Evolutionary conservation across 441 rosid genomes (phyloP).

Genomic region (Melastoma candidum): DNA sequence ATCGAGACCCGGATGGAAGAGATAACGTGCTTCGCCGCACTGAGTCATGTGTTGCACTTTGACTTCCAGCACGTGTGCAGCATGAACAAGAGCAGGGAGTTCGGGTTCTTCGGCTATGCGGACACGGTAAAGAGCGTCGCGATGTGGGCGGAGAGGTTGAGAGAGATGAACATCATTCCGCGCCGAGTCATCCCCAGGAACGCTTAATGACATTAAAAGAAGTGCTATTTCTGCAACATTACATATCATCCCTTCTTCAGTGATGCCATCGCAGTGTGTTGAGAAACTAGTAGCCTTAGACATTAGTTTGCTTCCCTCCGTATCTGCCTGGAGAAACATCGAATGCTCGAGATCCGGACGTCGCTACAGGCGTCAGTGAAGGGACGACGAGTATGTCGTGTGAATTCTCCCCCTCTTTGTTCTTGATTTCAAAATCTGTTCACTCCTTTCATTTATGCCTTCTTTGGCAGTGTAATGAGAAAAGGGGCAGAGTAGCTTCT

Average conservation of each 20-base stretch:
- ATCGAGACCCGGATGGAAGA: constrained; percentile 25
- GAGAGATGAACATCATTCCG: constrained; percentile 26
- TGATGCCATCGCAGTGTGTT: too few species aligned
- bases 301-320: constrained; percentile 17
- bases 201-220: too few species aligned
- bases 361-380: too few species aligned
- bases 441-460: too few species aligned
- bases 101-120: constrained; percentile 19
- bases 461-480: too few species aligned
- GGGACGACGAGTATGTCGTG: constrained; percentile 55
- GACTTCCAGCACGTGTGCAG: constrained; percentile 24
- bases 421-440: too few species aligned
- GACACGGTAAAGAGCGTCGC: constrained; percentile 19
- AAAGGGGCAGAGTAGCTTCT: too few species aligned
- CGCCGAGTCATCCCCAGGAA: too few species aligned
- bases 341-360: constrained; percentile 56
- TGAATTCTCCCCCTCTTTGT: constrained; percentile 43
- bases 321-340: constrained; percentile 41
- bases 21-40: constrained; percentile 18
- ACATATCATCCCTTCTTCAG: too few species aligned
- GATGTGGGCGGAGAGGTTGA: constrained; percentile 19
- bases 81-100: constrained; percentile 34
- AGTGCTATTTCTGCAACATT: too few species aligned
- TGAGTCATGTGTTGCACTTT: constrained; percentile 9
- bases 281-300: too few species aligned